These are phyloP conservation scores for Bruguiera gymnorhiza DNA, from an alignment of 345 rosid genomes.

Conservation along the genomic window DNA sequence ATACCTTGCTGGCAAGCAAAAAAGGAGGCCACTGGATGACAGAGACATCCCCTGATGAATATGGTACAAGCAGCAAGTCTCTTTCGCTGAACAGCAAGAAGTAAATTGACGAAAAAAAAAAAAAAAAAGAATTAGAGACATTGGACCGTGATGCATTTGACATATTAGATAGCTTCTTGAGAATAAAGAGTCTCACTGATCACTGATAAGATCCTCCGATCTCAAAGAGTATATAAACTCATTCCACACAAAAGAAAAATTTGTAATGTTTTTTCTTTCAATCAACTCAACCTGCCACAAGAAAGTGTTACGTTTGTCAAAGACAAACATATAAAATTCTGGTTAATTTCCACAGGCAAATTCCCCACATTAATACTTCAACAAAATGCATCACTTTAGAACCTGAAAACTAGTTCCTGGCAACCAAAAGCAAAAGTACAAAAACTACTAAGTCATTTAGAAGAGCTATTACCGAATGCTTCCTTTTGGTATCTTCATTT, in stretches of 20 bases:
- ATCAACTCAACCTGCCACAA: slow-evolving; percentile 50
- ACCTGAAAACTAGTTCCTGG: background rate
- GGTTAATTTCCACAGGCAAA: background rate
- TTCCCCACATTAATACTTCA: background rate
- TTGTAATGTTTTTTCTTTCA: slow-evolving; percentile 52
- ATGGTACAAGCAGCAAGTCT: slow-evolving; percentile 86
- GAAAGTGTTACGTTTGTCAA: slow-evolving; percentile 19
- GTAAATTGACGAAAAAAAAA: background rate
- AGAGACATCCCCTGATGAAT: slow-evolving; percentile 55
- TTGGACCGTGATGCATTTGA: slow-evolving; percentile 10
- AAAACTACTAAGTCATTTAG: background rate
- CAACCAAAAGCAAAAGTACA: background rate
- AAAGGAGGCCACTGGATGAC: slow-evolving; percentile 98
- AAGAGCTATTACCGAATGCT: slow-evolving; percentile 35
- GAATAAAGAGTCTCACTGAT: slow-evolving; percentile 51
- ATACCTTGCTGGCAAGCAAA: slow-evolving; percentile 96
- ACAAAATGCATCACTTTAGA: background rate
- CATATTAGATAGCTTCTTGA: slow-evolving; percentile 9
- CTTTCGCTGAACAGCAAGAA: slow-evolving; percentile 55
- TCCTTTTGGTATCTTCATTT: slow-evolving; percentile 29
- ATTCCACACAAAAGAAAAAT: slow-evolving; percentile 89
- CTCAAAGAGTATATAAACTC: slow-evolving; percentile 80
- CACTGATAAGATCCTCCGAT: slow-evolving; percentile 73
- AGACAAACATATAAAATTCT: slow-evolving; percentile 9
- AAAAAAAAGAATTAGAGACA: slow-evolving; percentile 16